Conservation (phyloP, 768 basidiomycete genomes). For the Fibroporia radiculosa region DNA sequence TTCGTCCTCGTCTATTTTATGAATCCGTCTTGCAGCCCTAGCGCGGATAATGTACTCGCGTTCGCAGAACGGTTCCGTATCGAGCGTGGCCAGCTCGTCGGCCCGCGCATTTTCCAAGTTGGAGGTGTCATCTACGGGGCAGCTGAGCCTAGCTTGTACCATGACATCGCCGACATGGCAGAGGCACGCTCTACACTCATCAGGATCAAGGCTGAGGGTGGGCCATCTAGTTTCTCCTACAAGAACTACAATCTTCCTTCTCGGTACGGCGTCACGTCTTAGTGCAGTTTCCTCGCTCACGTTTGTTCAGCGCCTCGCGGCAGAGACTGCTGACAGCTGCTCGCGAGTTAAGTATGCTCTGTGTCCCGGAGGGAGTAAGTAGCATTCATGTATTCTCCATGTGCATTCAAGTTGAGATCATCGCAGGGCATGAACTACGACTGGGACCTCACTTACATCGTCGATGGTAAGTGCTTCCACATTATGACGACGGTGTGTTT, state of each 20-base stretch:
- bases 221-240: constrained; percentile 62
- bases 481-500: neutral
- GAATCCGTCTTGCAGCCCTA: constrained; percentile 38
- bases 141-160: constrained; percentile 37
- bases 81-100: constrained; percentile 61
- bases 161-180: constrained; percentile 51
- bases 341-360: constrained; percentile 56
- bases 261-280: constrained; percentile 30
- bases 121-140: constrained; percentile 59
- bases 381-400: neutral
- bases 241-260: constrained; percentile 73
- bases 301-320: constrained; percentile 46
- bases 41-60: constrained; percentile 50
- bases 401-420: neutral
- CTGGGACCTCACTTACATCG: constrained; percentile 72
- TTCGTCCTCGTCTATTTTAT: neutral
- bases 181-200: constrained; percentile 61
- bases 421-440: constrained; percentile 64
- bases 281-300: neutral
- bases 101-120: constrained; percentile 67
- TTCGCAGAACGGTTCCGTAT: constrained; percentile 61
- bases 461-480: constrained; percentile 44
- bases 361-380: constrained; percentile 61
- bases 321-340: constrained; percentile 59
- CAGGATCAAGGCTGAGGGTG: constrained; percentile 67